These are phyloP conservation scores for Jimgerdemannia flammicorona DNA, from an alignment of 192 early-diverging fungal genomes.

Conservation along the genomic window DNA sequence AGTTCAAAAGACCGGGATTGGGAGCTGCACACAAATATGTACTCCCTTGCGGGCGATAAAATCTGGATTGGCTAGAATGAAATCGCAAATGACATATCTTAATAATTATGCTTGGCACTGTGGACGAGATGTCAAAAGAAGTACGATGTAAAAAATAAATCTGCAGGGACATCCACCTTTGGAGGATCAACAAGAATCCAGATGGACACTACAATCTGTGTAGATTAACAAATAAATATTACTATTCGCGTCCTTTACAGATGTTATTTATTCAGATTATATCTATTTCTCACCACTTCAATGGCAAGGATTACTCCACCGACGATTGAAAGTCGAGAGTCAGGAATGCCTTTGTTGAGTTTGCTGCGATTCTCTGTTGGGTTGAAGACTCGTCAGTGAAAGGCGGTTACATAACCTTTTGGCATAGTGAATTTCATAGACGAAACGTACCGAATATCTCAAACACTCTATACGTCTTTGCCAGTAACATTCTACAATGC, in stretches of 20 bases:
- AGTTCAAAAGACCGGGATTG: neutral
- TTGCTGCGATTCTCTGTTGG: neutral
- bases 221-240: neutral
- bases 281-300: neutral
- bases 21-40: neutral
- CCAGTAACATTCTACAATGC: neutral
- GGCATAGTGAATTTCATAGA: neutral
- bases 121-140: neutral
- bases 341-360: neutral
- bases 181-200: neutral
- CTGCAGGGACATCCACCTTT: neutral
- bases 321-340: neutral
- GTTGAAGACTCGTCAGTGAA: neutral
- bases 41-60: neutral
- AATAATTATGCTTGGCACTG: neutral
- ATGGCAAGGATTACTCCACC: neutral
- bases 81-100: neutral
- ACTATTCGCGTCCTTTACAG: neutral
- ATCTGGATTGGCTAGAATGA: neutral
- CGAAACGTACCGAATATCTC: neutral
- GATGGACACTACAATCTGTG: neutral
- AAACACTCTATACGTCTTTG: neutral
- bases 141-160: neutral
- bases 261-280: neutral
- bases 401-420: neutral